A percentile compares a stretch with the other conserved stretches of the same genome.
Conservation (phyloP, 2,329 filamentous ascomycete genomes). For the Colletotrichum falcatum region DNA sequence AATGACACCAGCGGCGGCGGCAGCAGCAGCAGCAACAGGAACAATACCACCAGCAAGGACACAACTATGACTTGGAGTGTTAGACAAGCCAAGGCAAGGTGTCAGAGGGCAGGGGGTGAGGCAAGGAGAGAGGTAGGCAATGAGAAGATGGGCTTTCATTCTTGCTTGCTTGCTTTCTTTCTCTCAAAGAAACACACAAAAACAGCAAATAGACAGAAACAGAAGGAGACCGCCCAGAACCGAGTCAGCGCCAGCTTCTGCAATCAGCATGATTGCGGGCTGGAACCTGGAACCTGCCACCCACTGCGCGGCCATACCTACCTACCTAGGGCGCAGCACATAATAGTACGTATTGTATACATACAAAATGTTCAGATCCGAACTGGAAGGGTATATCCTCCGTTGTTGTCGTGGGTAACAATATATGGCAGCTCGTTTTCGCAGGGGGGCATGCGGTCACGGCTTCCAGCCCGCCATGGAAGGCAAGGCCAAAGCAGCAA, state of each 20-base stretch:
- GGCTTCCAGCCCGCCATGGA: slow-evolving; percentile 6
- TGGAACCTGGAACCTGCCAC: slow-evolving; percentile 2
- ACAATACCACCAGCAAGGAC: slow-evolving; percentile 8
- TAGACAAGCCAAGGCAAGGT: neutral
- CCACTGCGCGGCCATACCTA: slow-evolving; percentile 7
- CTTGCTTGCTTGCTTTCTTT: neutral
- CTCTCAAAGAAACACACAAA: slow-evolving; percentile 21
- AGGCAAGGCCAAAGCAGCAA: neutral
- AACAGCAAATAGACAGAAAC: slow-evolving; percentile 4
- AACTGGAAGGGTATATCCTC: slow-evolving; percentile 36
- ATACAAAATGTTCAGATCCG: slow-evolving; percentile 29
- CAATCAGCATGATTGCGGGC: slow-evolving; percentile 27
- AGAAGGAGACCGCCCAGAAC: neutral
- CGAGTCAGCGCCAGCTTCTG: slow-evolving; percentile 37
- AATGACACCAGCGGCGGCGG: neutral
- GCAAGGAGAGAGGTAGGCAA: neutral
- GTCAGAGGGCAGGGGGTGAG: neutral
- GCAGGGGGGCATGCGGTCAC: slow-evolving; percentile 19
- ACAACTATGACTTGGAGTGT: neutral
- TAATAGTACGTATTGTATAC: slow-evolving; percentile 1
- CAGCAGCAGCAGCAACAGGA: neutral
- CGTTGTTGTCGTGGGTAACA: slow-evolving; percentile 30
- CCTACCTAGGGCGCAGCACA: no score
- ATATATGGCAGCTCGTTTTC: slow-evolving; percentile 27
- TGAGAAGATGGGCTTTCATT: neutral